Percentiles rank a stretch among this genome's conserved stretches.
phyloP scores from a whole-genome alignment of 768 basidiomycete genomes.

The Leccinum variicolor region DNA sequence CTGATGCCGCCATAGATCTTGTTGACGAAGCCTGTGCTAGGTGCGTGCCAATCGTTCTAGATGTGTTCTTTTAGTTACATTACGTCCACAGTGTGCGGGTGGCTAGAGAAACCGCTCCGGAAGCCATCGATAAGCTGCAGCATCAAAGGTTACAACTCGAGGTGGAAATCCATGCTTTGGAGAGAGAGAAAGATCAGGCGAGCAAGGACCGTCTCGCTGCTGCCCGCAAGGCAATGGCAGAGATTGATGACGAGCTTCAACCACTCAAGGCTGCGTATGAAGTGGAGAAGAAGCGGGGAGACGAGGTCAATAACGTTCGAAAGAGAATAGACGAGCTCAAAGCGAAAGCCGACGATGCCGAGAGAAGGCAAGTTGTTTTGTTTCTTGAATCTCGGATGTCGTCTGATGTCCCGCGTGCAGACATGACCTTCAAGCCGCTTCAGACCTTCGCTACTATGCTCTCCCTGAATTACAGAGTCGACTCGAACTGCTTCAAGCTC shows the following conservation, averaged over 20 bases:
- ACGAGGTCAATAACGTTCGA: constrained; percentile 73
- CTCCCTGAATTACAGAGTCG: constrained; percentile 81
- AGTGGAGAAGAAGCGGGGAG: constrained; percentile 76
- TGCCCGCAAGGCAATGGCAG: constrained; percentile 75
- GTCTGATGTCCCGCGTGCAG: constrained; percentile 28
- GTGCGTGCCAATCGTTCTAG: constrained; percentile 35
- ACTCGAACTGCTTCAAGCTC: constrained; percentile 67
- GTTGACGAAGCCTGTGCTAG: constrained; percentile 91
- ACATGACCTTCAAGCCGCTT: constrained; percentile 72
- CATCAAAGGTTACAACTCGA: constrained; percentile 87
- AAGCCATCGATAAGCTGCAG: constrained; percentile 89
- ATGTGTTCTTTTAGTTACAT: background rate
- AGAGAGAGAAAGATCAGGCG: constrained; percentile 86
- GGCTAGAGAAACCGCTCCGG: constrained; percentile 91
- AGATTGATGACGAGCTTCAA: constrained; percentile 79
- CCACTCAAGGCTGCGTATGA: constrained; percentile 87
- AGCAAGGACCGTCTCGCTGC: constrained; percentile 77
- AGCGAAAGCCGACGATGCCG: constrained; percentile 91
- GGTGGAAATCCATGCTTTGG: constrained; percentile 92
- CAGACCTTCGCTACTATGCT: constrained; percentile 89
- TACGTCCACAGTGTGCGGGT: constrained; percentile 67
- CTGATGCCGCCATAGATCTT: constrained; percentile 87
- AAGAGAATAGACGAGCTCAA: constrained; percentile 87
- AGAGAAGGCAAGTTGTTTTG: constrained; percentile 57
- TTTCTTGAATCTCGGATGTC: background rate